Conservation (phyloP, 1,284 basidiomycete species). For the Rhodotorula sp. region DNA sequence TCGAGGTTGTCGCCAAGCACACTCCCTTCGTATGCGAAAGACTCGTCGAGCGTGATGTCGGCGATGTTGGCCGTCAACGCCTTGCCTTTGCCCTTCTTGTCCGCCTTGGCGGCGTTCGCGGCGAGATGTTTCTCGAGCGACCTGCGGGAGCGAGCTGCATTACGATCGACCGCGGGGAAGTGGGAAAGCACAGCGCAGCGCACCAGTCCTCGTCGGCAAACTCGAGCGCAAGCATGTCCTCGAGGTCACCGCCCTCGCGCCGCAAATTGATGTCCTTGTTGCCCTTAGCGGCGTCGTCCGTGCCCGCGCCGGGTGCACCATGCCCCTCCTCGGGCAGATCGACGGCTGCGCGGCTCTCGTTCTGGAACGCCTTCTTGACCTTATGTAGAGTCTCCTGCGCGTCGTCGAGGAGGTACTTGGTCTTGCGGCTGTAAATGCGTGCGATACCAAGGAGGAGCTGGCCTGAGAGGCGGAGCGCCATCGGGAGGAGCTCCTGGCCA, state of each 20-base stretch:
- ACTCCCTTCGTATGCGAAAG: constrained; percentile 5
- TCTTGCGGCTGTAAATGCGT: constrained; percentile 95
- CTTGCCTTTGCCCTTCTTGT: constrained; percentile 33
- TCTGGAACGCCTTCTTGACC: constrained; percentile 75
- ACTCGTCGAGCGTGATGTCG: constrained; percentile 46
- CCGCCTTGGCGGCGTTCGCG: constrained; percentile 10
- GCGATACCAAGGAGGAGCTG: constrained; percentile 94
- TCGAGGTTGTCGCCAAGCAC: constrained; percentile 22
- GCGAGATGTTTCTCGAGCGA: constrained; percentile 34
- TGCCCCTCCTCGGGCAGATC: constrained; percentile 28
- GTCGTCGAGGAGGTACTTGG: constrained; percentile 95
- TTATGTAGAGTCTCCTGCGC: constrained; percentile 94
- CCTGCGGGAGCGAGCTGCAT: constrained; percentile 4
- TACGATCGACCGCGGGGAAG: background rate
- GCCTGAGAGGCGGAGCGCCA: constrained; percentile 91
- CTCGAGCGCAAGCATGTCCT: constrained; percentile 35
- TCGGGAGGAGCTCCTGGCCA: constrained; percentile 56
- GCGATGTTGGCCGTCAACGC: constrained; percentile 31
- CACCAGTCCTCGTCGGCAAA: constrained; percentile 30
- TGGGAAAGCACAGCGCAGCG: background rate
- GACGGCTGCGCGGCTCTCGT: constrained; percentile 25
- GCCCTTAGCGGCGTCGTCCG: background rate
- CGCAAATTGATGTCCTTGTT: constrained; percentile 32
- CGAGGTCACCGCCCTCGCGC: constrained; percentile 34
- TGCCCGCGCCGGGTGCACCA: background rate